Percentiles rank a stretch among this genome's conserved stretches.
Conservation (phyloP, 2,329 filamentous ascomycete species). For the Pyrenochaeta sp. region DNA sequence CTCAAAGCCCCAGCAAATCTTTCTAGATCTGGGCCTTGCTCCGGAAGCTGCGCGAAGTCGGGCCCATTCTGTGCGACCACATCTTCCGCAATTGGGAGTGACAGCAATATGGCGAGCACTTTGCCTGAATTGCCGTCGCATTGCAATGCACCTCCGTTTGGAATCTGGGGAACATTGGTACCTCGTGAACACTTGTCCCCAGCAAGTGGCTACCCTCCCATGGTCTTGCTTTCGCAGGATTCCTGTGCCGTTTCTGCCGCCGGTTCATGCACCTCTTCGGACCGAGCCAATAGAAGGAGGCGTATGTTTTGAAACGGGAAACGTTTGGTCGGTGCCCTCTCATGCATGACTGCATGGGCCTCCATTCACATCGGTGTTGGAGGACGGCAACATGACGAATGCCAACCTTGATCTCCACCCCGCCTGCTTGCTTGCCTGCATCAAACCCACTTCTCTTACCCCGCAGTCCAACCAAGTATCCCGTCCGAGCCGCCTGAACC, state of each 20-base stretch:
- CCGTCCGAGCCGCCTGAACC: constrained; percentile 4
- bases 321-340: constrained; percentile 5
- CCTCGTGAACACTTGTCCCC: background rate
- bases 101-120: constrained; percentile 14
- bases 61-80: constrained; percentile 12
- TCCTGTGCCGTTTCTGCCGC: background rate
- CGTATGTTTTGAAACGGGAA: constrained; percentile 6
- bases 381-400: constrained; percentile 6
- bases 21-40: constrained; percentile 6
- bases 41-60: constrained; percentile 12
- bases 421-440: constrained; percentile 5
- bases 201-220: background rate
- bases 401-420: constrained; percentile 4
- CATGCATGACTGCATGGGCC: background rate
- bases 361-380: constrained; percentile 2
- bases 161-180: constrained; percentile 4
- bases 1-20: background rate
- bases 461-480: constrained; percentile 7
- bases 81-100: constrained; percentile 4
- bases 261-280: constrained; percentile 1
- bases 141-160: constrained; percentile 1
- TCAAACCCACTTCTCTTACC: constrained; percentile 8
- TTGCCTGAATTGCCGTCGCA: constrained; percentile 4
- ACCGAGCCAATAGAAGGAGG: background rate
- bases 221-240: background rate